Base-by-base conservation (phyloP, 305 asterid species). In the Fraxinus floribunda region DNA sequence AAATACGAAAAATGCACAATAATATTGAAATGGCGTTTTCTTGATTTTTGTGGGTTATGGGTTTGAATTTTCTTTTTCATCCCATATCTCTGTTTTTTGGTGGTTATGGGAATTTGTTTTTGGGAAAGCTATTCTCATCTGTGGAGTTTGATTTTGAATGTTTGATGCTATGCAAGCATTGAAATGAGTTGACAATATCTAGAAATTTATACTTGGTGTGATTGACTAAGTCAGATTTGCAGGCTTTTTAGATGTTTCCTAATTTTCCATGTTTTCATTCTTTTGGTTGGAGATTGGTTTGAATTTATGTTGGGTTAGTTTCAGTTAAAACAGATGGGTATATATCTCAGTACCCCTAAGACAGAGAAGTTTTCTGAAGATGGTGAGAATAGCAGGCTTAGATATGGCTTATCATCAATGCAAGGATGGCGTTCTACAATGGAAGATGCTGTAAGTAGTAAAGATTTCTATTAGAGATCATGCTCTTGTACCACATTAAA, bases 381-480 rank as follows among this genome's bases (percentile, higher is more conserved):
- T 85, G 98, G 97, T 7, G 94, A 88, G 86, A 94, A 89, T 77
- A 76, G 30, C 77, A 90, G 92, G 88, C 91, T 95, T 81, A 87
- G 92, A 70, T 95, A 80, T 87, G 98, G 98, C 22, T 81, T 91
- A 81, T 95, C 98, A 78, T 91, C 97, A 55, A 95, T 95, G 98
- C 98, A 95, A 87, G 98, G 98, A 83, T 95, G 98, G 98, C 98
- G 98, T 80, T 93, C 98, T 77, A 87, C 98, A 30, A 95, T 95
- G 98, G 98, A 95, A 91, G 98, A 95, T 90, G 98, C 98, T 77
- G 98, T 95, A 82, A 91, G 98, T 88, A 79, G 36, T 85, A 82
- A 11, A 38, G 81, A 57, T 34, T 52, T 68, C 13, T 22, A 2
- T 13, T 71, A 18, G 72, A 5, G 34, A 75, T 73, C 34, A 18